A percentile compares a stretch with the other conserved stretches of the same genome.
Evolutionary conservation across 768 basidiomycete species (phyloP).

Genomic region (Hericium coralloides): DNA sequence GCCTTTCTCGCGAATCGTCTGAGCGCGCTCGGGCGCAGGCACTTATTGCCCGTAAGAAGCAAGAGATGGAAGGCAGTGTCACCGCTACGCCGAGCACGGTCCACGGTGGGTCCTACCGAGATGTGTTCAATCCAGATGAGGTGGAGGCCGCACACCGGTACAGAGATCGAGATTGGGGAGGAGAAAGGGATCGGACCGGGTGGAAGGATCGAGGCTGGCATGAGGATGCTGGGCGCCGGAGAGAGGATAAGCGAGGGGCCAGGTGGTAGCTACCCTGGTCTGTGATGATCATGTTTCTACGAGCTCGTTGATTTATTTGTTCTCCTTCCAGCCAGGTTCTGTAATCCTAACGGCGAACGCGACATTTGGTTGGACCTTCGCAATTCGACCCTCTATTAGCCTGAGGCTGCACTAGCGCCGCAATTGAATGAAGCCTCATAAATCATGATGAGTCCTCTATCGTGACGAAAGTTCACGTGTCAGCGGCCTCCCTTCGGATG

Average conservation of each 20-base stretch:
- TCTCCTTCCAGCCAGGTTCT: too few species aligned
- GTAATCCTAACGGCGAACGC: too few species aligned
- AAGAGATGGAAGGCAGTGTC: conserved; percentile 52
- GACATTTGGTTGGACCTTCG: too few species aligned
- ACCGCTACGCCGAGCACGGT: conserved; percentile 68
- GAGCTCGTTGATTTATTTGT: too few species aligned
- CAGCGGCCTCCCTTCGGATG: too few species aligned
- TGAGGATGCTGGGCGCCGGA: neutral
- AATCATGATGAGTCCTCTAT: too few species aligned
- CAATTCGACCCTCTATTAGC: too few species aligned
- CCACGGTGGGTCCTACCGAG: conserved; percentile 46
- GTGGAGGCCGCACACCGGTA: conserved; percentile 61
- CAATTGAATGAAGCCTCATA: too few species aligned
- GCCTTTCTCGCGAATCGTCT: conserved; percentile 62
- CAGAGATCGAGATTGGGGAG: conserved; percentile 21
- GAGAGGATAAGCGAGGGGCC: neutral
- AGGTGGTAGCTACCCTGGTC: neutral
- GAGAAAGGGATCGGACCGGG: neutral
- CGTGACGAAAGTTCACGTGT: too few species aligned
- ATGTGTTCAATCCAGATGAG: conserved; percentile 61
- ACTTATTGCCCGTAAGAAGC: conserved; percentile 56
- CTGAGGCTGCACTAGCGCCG: too few species aligned
- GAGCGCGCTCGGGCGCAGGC: conserved; percentile 71
- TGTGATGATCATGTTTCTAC: too few species aligned
- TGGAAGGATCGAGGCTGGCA: neutral